Conservation (phyloP, 192 early-diverging fungal species). For the Backusella tarrabulga region DNA sequence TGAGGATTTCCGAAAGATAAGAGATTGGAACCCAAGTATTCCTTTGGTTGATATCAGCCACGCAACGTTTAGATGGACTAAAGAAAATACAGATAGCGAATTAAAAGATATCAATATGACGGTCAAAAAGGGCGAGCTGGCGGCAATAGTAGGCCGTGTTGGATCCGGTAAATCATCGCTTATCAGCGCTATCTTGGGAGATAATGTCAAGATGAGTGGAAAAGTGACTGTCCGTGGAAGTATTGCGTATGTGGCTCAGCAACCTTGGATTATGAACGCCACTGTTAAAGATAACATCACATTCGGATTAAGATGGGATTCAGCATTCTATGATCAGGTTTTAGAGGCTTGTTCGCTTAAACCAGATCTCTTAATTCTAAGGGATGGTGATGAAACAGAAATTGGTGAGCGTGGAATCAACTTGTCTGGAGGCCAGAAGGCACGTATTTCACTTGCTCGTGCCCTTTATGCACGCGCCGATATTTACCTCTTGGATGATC, state of each 20-base stretch:
- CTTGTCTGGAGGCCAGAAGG: conserved; percentile 90
- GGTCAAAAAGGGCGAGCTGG: conserved; percentile 36
- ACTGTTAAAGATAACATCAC: conserved; percentile 90
- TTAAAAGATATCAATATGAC: conserved; percentile 40
- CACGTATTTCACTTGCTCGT: conserved; percentile 59
- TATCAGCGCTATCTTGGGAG: conserved; percentile 79
- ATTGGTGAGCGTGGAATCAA: conserved; percentile 91
- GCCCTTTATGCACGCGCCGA: conserved; percentile 92
- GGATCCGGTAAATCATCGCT: conserved; percentile 68
- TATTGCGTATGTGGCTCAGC: conserved; percentile 75
- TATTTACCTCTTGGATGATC: conserved; percentile 79
- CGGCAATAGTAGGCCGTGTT: conserved; percentile 44
- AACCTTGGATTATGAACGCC: conserved; percentile 94
- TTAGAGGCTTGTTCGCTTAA: conserved; percentile 82
- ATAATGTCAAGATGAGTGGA: conserved; percentile 74
- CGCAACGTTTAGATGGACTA: conserved; percentile 57
- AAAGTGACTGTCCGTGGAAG: conserved; percentile 60
- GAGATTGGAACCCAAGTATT: conserved; percentile 5
- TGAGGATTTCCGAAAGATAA: conserved; percentile 31
- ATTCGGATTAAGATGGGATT: conserved; percentile 79
- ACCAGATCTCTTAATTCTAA: conserved; percentile 80
- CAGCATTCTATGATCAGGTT: conserved; percentile 65
- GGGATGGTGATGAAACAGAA: conserved; percentile 88
- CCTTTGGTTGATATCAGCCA: conserved; percentile 44
- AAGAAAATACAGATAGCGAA: conserved; percentile 27